Conservation (phyloP, 2,329 filamentous ascomycete genomes). For the Nakataea oryzae region DNA sequence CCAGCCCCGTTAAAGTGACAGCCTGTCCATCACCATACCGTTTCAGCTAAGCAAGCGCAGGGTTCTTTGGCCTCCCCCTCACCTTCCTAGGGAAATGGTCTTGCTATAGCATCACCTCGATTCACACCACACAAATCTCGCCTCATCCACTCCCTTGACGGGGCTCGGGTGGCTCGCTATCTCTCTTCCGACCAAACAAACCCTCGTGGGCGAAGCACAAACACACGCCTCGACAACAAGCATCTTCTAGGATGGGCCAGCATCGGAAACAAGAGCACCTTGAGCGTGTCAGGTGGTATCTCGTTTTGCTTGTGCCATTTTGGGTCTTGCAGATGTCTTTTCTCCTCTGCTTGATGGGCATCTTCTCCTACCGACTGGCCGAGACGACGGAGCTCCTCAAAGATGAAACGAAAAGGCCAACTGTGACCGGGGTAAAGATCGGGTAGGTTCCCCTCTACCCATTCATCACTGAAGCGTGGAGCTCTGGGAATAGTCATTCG, state of each 20-base stretch:
- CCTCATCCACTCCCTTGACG: not conserved
- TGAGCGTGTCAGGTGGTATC: conserved; percentile 39
- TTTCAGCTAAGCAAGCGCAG: not conserved
- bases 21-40: not conserved
- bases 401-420: conserved; percentile 25
- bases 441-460: conserved; percentile 29
- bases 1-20: not conserved
- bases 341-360: conserved; percentile 33
- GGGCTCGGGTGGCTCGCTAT: not conserved
- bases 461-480: not conserved
- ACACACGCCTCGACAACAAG: not conserved
- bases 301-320: conserved; percentile 33
- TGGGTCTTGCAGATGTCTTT: conserved; percentile 39
- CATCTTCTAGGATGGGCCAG: conserved; percentile 6
- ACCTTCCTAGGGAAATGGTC: not conserved
- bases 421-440: conserved; percentile 33
- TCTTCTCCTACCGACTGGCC: conserved; percentile 43
- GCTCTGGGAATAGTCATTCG: not conserved
- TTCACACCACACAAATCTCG: not conserved
- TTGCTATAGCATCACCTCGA: not conserved
- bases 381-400: conserved; percentile 31
- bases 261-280: conserved; percentile 43
- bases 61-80: not conserved
- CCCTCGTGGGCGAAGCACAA: not conserved
- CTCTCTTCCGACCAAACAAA: not conserved